Evolutionary conservation across 2,329 filamentous ascomycete genomes (phyloP), one percentile per base, ranked within the genome.

Genomic region (Bipolaris zeicola): DNA sequence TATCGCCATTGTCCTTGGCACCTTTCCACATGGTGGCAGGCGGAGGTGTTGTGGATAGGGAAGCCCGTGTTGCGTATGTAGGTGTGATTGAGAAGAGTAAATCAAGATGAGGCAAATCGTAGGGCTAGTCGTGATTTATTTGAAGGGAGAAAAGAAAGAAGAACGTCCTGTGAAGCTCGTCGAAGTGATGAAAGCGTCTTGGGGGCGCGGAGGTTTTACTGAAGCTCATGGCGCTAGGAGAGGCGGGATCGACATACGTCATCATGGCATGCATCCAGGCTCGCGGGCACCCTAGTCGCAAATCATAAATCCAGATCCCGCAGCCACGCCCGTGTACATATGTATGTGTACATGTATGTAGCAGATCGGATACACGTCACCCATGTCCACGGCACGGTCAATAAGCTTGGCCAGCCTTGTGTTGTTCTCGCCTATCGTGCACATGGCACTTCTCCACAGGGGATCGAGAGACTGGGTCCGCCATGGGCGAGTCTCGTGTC

Each of bases 21-120:
- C 77, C 79, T 51, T 81, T 81, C 84, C 84, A 87, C 57, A 87
- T 77, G 55, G 81, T 82, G 42, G 76, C 46, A 55, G 56, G 52
- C 8, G 37, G 31, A 45, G 49, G 53, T 57, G 39, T 53, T 33
- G 14, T 47, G 33, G 45, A 65, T 57, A 56, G 77, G 36, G n/a
- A 47, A 53, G 36, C 50, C 52, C 39, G 45, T 28, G 39, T 22
- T 14, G 24, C 50, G n/a, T 28, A 46, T 50, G 16, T 24, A 45
- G 42, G 37, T 26, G 33, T 7, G 10, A 37, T 20, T 38, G 39
- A n/a, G 3, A 22, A 11, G 3, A 31, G 28, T 11, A 11, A 13
- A 26, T 42, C 5, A 38, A 43, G 43, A 22, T 14, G 34, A 49
- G 24, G 6, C 18, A 28, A 6, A 26, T 0, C 8, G 16, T 2